These are phyloP conservation scores for Cystobasidium sp. DNA, from an alignment of 1,284 basidiomycete species.

Conservation along the genomic window DNA sequence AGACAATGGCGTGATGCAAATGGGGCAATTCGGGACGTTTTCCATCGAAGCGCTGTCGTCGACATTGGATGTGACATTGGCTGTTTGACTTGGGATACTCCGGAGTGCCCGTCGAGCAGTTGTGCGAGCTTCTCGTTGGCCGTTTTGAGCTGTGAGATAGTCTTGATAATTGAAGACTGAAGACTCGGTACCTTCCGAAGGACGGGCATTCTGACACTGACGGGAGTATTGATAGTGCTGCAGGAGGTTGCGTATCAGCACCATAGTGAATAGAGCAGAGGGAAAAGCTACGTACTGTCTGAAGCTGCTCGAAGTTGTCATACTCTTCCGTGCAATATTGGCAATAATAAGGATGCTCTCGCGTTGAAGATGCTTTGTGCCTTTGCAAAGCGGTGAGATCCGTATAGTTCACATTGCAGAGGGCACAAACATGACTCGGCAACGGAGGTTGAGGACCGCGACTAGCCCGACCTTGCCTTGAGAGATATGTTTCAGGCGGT, in stretches of 20 bases:
- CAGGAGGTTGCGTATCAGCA: background rate
- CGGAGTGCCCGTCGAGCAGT: background rate
- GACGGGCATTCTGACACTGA: background rate
- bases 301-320: conserved; percentile 12
- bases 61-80: background rate
- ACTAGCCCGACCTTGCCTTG: background rate
- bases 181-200: background rate
- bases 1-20: conserved; percentile 24
- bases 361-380: conserved; percentile 1
- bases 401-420: background rate
- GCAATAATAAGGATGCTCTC: conserved; percentile 27
- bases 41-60: background rate
- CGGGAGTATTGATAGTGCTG: conserved; percentile 13
- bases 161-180: conserved; percentile 3
- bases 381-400: conserved; percentile 22
- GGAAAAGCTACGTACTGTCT: conserved; percentile 1
- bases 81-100: background rate
- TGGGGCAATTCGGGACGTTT: conserved; percentile 22
- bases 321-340: conserved; percentile 7
- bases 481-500: no score
- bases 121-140: background rate
- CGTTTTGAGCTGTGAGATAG: conserved; percentile 5
- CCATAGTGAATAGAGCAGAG: no score
- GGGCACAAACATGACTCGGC: background rate
- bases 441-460: background rate